These are phyloP conservation scores for Boletus vermiculosoides DNA, from an alignment of 768 basidiomycete species.

Conservation along the genomic window DNA sequence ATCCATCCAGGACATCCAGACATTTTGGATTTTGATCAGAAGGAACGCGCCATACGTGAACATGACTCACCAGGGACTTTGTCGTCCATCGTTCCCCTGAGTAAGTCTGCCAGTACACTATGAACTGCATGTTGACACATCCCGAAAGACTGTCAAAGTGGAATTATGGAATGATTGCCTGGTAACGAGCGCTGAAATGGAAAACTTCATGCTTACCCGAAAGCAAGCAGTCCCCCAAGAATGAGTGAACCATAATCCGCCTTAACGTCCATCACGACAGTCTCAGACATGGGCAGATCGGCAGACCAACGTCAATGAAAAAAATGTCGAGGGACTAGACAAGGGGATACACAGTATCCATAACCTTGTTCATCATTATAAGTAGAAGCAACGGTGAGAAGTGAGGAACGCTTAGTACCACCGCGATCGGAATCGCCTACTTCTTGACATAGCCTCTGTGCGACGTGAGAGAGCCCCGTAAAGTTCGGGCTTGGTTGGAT, in stretches of 20 bases:
- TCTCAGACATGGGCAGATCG: constrained; percentile 2
- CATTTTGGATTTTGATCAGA: too few relatives aligned
- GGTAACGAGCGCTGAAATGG: not conserved
- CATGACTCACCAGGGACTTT: constrained; percentile 17
- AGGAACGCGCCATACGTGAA: not conserved
- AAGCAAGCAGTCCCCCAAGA: constrained; percentile 24
- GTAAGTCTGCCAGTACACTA: constrained; percentile 24
- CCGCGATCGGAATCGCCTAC: not conserved
- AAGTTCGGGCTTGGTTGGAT: not conserved
- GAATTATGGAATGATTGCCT: not conserved
- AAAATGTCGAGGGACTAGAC: not conserved
- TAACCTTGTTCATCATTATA: constrained; percentile 2
- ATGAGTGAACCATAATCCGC: constrained; percentile 20
- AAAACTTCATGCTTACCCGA: constrained; percentile 8
- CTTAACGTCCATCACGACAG: not conserved
- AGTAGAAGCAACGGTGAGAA: not conserved
- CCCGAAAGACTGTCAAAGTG: constrained; percentile 23
- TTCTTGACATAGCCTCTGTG: not conserved
- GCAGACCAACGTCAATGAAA: not conserved
- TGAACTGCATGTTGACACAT: constrained; percentile 27
- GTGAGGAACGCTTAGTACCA: not conserved
- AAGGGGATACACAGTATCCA: not conserved
- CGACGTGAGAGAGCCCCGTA: not conserved
- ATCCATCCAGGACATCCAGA: not conserved
- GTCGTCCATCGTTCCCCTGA: constrained; percentile 17